A percentile compares a stretch with the other conserved stretches of the same genome.
Conservation (phyloP, 1,284 basidiomycete genomes). For the Sphaerobolus stellatus region DNA sequence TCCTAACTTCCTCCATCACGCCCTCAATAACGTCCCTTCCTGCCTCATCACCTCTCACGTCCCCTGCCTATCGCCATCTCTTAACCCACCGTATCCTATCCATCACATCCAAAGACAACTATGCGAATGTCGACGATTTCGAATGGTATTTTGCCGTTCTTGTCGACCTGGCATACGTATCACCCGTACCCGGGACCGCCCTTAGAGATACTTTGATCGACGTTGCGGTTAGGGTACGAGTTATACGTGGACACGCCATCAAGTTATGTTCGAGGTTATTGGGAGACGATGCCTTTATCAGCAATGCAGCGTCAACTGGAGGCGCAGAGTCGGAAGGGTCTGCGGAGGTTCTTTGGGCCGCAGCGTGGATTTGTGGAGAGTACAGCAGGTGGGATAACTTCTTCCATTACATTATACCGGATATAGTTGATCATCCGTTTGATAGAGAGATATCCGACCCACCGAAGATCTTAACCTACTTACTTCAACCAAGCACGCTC, state of each 20-base stretch:
- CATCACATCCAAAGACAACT: slow-evolving; percentile 81
- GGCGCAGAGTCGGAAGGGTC: slow-evolving; percentile 60
- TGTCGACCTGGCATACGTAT: slow-evolving; percentile 85
- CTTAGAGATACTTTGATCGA: slow-evolving; percentile 87
- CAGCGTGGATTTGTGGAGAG: slow-evolving; percentile 95
- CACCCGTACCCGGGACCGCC: slow-evolving; percentile 69
- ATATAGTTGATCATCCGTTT: too few relatives aligned
- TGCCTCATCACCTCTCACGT: slow-evolving; percentile 58
- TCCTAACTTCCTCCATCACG: slow-evolving; percentile 44
- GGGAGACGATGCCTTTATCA: slow-evolving; percentile 70
- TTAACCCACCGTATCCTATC: slow-evolving; percentile 80
- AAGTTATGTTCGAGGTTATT: slow-evolving; percentile 78
- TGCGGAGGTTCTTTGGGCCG: slow-evolving; percentile 85
- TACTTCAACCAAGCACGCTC: slow-evolving; percentile 60
- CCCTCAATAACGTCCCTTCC: slow-evolving; percentile 36
- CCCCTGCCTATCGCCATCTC: slow-evolving; percentile 77
- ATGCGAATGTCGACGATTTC: slow-evolving; percentile 88
- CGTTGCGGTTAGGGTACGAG: slow-evolving; percentile 79
- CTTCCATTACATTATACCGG: too few relatives aligned
- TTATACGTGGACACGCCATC: slow-evolving; percentile 76
- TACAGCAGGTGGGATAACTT: not conserved
- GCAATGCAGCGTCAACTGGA: slow-evolving; percentile 40
- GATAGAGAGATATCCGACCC: slow-evolving; percentile 73
- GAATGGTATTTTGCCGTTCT: slow-evolving; percentile 97
- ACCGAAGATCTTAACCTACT: slow-evolving; percentile 64